These are phyloP conservation scores for Isabelozyma pseudorhagii DNA, from an alignment of 805 yeast species.

Conservation along the genomic window DNA sequence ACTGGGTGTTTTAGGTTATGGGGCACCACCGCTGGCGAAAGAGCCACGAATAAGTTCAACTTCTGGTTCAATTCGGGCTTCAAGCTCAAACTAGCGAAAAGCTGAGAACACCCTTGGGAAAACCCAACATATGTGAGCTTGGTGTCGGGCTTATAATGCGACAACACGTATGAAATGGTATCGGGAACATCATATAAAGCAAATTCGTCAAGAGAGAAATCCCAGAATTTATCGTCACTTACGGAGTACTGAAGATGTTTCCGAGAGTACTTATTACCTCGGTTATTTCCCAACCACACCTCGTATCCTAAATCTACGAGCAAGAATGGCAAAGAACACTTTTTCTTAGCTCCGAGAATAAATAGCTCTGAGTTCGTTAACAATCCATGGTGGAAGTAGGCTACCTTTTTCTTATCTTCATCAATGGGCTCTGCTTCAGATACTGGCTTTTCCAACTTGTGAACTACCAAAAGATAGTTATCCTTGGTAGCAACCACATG, in stretches of 20 bases:
- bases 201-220: slow-evolving; percentile 29
- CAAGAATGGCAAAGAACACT: slow-evolving; percentile 20
- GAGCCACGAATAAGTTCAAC: slow-evolving; percentile 21
- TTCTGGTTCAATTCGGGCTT: slow-evolving; percentile 18
- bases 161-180: slow-evolving; percentile 17
- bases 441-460: slow-evolving; percentile 19
- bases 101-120: slow-evolving; percentile 30
- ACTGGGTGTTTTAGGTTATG: slow-evolving; percentile 19
- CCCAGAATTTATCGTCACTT: slow-evolving; percentile 23
- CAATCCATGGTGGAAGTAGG: slow-evolving; percentile 31
- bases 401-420: slow-evolving; percentile 24
- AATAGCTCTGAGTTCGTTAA: slow-evolving; percentile 37
- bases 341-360: slow-evolving; percentile 18
- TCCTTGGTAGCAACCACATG: slow-evolving; percentile 29
- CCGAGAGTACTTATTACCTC: slow-evolving; percentile 28
- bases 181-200: slow-evolving; percentile 30
- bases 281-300: slow-evolving; percentile 23
- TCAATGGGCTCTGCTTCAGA: slow-evolving; percentile 1
- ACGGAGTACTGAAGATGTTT: slow-evolving; percentile 25
- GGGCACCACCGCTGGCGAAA: slow-evolving; percentile 30
- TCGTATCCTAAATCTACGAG: slow-evolving; percentile 20
- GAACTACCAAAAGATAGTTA: slow-evolving; percentile 24
- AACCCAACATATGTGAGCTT: slow-evolving; percentile 26
- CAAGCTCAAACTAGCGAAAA: slow-evolving; percentile 28
- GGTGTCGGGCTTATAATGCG: slow-evolving; percentile 11